Evolutionary conservation across 768 basidiomycete genomes (phyloP).

Genomic region (Amanita molliuscula): DNA sequence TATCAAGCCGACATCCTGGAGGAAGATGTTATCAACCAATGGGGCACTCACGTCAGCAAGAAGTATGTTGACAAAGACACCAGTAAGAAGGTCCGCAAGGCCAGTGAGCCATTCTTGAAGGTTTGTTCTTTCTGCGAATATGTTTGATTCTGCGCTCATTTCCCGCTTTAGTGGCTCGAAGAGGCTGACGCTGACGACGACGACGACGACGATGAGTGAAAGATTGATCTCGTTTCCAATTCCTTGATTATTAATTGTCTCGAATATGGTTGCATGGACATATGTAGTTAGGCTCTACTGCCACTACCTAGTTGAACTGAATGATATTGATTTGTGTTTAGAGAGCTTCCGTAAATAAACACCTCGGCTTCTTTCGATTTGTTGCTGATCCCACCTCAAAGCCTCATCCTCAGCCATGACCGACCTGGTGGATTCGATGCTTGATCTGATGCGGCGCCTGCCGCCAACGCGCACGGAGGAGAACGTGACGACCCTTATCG

Average conservation of each 20-base stretch:
- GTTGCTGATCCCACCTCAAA: background rate
- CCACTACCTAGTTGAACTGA: background rate
- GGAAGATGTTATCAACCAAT: conserved; percentile 81
- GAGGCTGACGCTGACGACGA: conserved; percentile 79
- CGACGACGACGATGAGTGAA: conserved; percentile 18
- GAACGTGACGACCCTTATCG: conserved; percentile 74
- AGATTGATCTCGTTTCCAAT: background rate
- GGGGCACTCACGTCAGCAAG: conserved; percentile 95
- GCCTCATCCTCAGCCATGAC: conserved; percentile 31
- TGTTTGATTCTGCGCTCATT: background rate
- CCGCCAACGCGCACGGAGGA: conserved; percentile 84
- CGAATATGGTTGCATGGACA: background rate
- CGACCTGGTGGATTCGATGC: conserved; percentile 83
- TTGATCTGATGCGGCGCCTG: conserved; percentile 93
- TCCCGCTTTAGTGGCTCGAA: conserved; percentile 61
- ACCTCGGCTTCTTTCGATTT: background rate
- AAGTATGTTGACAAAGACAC: conserved; percentile 94
- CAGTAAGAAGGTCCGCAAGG: conserved; percentile 93
- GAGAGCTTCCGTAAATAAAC: background rate
- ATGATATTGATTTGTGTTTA: background rate
- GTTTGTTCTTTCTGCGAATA: conserved; percentile 23
- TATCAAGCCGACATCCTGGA: conserved; percentile 91
- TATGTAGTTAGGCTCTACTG: background rate
- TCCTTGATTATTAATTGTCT: background rate
- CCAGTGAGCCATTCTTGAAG: conserved; percentile 91